Conservation (phyloP, 192 early-diverging fungal species). For the Mortierella alpina region DNA sequence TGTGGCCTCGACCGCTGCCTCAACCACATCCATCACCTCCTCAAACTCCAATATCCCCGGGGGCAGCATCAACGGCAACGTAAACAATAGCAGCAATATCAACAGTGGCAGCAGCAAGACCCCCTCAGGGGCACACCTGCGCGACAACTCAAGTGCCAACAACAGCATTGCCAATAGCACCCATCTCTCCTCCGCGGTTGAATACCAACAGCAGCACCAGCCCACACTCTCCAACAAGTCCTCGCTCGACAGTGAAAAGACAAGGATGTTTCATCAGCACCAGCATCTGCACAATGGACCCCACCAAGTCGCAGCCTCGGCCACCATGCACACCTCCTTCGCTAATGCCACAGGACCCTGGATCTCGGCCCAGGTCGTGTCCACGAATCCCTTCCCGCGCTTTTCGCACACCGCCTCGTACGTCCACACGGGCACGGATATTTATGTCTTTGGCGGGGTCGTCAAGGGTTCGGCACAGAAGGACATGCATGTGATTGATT, state of each 20-base stretch:
- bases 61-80: neutral
- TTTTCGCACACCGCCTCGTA: conserved; percentile 50
- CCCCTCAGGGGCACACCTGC: conserved; percentile 8
- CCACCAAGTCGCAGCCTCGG: conserved; percentile 9
- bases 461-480: conserved; percentile 26
- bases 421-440: conserved; percentile 50
- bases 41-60: neutral
- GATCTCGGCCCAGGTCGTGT: conserved; percentile 28
- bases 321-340: conserved; percentile 22
- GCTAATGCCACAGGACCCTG: conserved; percentile 32
- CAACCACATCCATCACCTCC: conserved; percentile 12
- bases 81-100: conserved; percentile 1
- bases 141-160: conserved; percentile 33
- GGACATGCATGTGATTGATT: conserved; percentile 52
- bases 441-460: conserved; percentile 50
- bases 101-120: neutral
- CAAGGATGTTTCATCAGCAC: conserved; percentile 20
- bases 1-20: conserved; percentile 6
- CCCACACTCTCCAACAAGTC: conserved; percentile 15
- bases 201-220: conserved; percentile 26
- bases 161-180: conserved; percentile 17
- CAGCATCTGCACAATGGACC: conserved; percentile 9
- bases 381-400: conserved; percentile 34
- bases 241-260: conserved; percentile 23
- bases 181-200: neutral